A percentile compares a stretch with the other conserved stretches of the same genome.
These are phyloP conservation scores for Beta vulgaris DNA, from an alignment of 148 eudicot species.

Conservation along the genomic window DNA sequence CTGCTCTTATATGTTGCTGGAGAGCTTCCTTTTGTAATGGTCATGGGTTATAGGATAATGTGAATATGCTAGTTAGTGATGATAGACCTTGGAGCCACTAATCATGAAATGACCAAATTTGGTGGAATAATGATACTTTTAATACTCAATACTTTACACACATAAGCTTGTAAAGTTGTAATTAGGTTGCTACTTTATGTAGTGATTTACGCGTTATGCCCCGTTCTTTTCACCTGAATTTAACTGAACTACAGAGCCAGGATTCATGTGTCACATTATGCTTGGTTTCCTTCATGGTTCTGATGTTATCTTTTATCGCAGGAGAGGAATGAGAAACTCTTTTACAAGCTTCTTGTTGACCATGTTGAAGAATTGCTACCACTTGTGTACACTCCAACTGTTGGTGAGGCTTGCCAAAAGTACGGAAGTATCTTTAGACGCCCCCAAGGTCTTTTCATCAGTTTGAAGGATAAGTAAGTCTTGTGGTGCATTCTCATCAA, in stretches of 20 bases:
- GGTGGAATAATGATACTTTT: background rate
- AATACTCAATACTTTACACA: background rate
- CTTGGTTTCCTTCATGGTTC: background rate
- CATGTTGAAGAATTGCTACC: conserved; percentile 94
- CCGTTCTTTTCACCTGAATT: too few species aligned
- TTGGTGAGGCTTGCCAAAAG: conserved; percentile 98
- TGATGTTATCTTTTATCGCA: conserved; percentile 26
- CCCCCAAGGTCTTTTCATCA: conserved; percentile 90
- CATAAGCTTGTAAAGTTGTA: background rate
- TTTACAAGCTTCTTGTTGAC: conserved; percentile 89
- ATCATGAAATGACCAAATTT: background rate
- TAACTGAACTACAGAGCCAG: too few species aligned
- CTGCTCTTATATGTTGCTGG: background rate
- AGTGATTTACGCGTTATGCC: too few species aligned
- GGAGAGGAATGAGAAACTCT: conserved; percentile 88
- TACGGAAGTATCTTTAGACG: conserved; percentile 88
- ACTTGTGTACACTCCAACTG: conserved; percentile 82
- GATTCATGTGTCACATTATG: background rate
- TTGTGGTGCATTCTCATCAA: background rate
- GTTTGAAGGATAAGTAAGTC: conserved; percentile 82
- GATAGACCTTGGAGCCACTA: background rate
- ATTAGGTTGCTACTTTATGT: background rate
- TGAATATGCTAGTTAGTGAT: background rate
- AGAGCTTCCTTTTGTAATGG: background rate
- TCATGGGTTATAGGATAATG: background rate